Evolutionary conservation across 163 green algal genomes (phyloP), one percentile per base, ranked within the genome.

Genomic region (Chlamydomonas reinhardtii): DNA sequence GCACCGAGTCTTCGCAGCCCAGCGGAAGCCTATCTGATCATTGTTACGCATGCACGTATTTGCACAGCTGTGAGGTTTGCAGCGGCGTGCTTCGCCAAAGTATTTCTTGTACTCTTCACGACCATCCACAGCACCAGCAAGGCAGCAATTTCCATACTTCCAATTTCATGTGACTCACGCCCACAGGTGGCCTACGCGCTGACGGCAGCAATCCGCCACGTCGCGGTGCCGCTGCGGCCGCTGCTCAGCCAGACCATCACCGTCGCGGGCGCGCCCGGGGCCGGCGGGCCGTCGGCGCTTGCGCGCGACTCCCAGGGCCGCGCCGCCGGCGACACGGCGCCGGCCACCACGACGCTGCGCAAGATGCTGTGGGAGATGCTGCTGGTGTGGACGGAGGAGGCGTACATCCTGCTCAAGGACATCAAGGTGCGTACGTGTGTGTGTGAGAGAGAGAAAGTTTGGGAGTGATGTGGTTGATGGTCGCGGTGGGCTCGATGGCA

Each of bases 101-200:
- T n/a, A n/a, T n/a, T n/a, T n/a, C 39, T 14, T 48, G 8, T 48
- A 48, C 39, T 48, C 39, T 48, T 48, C 39, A 48, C 5, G 39
- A 48, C 39, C 39, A 8, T 48, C 39, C 39, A n/a, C n/a, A n/a
- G n/a, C n/a, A n/a, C n/a, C n/a, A n/a, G n/a, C n/a, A n/a, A n/a
- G n/a, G n/a, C n/a, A n/a, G n/a, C n/a, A n/a, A n/a, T n/a, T n/a
- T n/a, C n/a, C n/a, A n/a, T n/a, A n/a, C n/a, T n/a, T n/a, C n/a
- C n/a, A n/a, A n/a, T n/a, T n/a, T n/a, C n/a, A n/a, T n/a, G n/a
- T n/a, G n/a, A n/a, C n/a, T n/a, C n/a, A n/a, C n/a, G n/a, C n/a
- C n/a, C n/a, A n/a, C 90, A 94, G 92, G 88, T 93, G n/a, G 92
- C 90, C 0, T 94, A 94, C 84, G 93, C 90, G 86, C 73, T 94